These are phyloP conservation scores for Solanum paucissectum DNA, from an alignment of 257 asterid species.

Conservation along the genomic window DNA sequence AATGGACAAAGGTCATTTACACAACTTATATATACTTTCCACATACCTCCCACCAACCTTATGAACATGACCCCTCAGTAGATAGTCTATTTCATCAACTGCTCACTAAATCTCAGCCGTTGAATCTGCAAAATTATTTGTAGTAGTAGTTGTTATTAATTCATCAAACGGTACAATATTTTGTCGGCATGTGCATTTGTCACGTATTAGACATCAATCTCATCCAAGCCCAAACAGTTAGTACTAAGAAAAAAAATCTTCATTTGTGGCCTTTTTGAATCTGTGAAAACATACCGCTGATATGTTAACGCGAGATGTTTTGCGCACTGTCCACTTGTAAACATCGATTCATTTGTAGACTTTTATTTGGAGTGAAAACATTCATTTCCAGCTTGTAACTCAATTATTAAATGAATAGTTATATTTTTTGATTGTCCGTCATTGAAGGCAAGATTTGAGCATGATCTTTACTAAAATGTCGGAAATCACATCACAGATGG, in stretches of 20 bases:
- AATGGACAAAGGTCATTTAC: slow-evolving; percentile 5
- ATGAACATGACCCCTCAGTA: slow-evolving; percentile 22
- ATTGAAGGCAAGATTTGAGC: neutral
- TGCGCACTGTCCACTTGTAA: neutral
- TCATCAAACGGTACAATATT: slow-evolving; percentile 11
- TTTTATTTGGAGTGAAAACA: neutral
- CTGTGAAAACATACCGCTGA: too few species aligned
- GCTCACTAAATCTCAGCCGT: slow-evolving; percentile 1
- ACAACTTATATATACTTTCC: slow-evolving; percentile 7
- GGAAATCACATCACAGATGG: neutral
- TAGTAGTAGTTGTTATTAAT: neutral
- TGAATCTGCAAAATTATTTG: neutral
- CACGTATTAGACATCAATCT: neutral
- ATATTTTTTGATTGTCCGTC: neutral
- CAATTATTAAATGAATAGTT: neutral
- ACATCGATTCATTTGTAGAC: neutral
- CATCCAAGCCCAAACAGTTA: neutral
- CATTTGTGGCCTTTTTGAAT: neutral
- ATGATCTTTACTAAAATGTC: neutral
- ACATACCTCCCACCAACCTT: slow-evolving; percentile 18
- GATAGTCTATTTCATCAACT: slow-evolving; percentile 42
- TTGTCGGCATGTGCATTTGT: neutral
- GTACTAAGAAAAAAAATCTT: neutral
- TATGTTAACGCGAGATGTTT: neutral
- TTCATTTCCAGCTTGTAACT: neutral